Evolutionary conservation across 1,284 basidiomycete species (phyloP).

Genomic region (Heterobasidion occidentale): DNA sequence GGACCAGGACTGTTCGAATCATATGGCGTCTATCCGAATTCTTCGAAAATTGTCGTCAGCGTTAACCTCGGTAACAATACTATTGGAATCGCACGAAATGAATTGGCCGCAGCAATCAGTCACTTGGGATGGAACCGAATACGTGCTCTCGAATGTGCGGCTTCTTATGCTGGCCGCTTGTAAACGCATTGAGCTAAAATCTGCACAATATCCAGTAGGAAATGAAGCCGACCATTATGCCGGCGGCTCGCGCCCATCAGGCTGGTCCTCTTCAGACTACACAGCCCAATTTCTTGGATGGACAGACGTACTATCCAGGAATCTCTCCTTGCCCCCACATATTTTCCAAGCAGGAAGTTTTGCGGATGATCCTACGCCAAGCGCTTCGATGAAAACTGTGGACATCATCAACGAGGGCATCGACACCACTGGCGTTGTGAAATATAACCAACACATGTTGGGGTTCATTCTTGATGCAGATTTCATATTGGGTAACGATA

Average conservation of each 20-base stretch:
- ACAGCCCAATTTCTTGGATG: slow-evolving; percentile 25
- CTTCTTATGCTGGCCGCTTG: background rate
- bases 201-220: slow-evolving; percentile 17
- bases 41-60: slow-evolving; percentile 21
- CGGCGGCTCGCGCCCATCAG: slow-evolving; percentile 17
- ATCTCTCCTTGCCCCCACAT: slow-evolving; percentile 19
- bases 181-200: background rate
- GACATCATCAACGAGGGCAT: slow-evolving; percentile 23
- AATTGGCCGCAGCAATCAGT: slow-evolving; percentile 22
- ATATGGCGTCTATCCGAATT: slow-evolving; percentile 21
- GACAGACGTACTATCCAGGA: slow-evolving; percentile 20
- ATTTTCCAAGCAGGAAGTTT: slow-evolving; percentile 26
- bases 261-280: slow-evolving; percentile 23
- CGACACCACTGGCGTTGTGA: slow-evolving; percentile 20
- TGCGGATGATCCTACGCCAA: slow-evolving; percentile 21
- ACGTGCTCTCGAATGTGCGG: slow-evolving; percentile 23
- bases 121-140: slow-evolving; percentile 23
- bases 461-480: slow-evolving; percentile 1
- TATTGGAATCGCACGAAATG: slow-evolving; percentile 21
- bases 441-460: slow-evolving; percentile 25
- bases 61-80: slow-evolving; percentile 29
- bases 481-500: background rate
- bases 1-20: slow-evolving; percentile 25
- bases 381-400: slow-evolving; percentile 23
- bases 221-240: slow-evolving; percentile 30